These are phyloP conservation scores for Xylariaceae sp. DNA, from an alignment of 2,329 filamentous ascomycete species.

Conservation along the genomic window DNA sequence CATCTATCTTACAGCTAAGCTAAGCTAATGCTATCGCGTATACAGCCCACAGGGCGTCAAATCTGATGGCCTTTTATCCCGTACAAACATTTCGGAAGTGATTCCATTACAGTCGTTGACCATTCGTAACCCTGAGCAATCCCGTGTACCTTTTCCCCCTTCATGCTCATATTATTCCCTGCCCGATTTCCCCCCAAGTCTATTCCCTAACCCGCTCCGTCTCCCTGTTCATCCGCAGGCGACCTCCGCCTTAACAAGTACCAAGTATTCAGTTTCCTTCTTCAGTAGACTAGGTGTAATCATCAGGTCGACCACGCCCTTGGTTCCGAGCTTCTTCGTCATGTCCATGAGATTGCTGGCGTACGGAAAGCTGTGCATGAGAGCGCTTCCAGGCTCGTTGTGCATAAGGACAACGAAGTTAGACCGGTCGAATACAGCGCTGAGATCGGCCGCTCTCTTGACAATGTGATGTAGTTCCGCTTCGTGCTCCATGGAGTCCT, in stretches of 20 bases:
- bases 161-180: too few species aligned
- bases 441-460: conserved; percentile 22
- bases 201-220: too few species aligned
- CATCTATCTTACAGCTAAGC: too few species aligned
- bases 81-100: too few species aligned
- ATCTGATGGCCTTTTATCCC: too few species aligned
- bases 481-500: conserved; percentile 14
- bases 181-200: too few species aligned
- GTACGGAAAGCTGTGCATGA: conserved; percentile 26
- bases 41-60: too few species aligned
- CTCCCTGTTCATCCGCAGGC: conserved; percentile 25
- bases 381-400: conserved; percentile 24
- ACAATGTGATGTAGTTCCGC: conserved; percentile 23
- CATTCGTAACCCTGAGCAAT: too few species aligned
- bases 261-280: conserved; percentile 24
- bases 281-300: conserved; percentile 30
- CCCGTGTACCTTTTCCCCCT: too few species aligned
- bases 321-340: conserved; percentile 18
- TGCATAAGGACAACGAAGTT: conserved; percentile 27
- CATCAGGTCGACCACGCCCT: conserved; percentile 29
- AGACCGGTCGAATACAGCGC: conserved; percentile 21
- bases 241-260: conserved; percentile 31
- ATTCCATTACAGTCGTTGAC: too few species aligned
- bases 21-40: too few species aligned
- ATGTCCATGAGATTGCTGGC: conserved; percentile 25